Percentiles rank a stretch among this genome's conserved stretches.
phyloP scores from a whole-genome alignment of 176 grass and related monocot genomes.

The Ananas comosus region DNA sequence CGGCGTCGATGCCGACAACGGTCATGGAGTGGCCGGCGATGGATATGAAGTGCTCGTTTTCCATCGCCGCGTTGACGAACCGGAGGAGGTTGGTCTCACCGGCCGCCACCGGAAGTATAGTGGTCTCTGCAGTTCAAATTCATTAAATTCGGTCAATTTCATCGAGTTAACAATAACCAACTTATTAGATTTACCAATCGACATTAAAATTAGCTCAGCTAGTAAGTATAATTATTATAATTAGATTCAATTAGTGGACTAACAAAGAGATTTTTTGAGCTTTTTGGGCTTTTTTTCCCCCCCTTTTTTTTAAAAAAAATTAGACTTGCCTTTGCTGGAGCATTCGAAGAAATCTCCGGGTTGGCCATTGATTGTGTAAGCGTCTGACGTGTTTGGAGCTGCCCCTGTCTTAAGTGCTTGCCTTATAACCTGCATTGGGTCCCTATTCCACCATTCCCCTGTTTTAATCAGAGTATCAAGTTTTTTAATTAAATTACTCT shows the following conservation, averaged over 20 bases:
- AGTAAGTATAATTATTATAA: too few species aligned
- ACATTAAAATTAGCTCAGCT: too few species aligned
- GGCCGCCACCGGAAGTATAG: constrained; percentile 45
- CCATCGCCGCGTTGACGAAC: constrained; percentile 74
- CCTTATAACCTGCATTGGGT: constrained; percentile 59
- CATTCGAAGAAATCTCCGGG: constrained; percentile 66
- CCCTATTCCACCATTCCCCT: constrained; percentile 80
- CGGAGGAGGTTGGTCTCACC: constrained; percentile 68
- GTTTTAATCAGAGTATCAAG: constrained; percentile 7
- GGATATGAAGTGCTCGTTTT: constrained; percentile 68
- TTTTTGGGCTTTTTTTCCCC: too few species aligned
- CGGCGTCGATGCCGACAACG: constrained; percentile 72
- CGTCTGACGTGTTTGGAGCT: constrained; percentile 70
- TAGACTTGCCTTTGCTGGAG: constrained; percentile 50
- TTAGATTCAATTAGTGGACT: too few species aligned
- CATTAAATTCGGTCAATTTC: background rate
- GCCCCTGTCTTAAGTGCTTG: constrained; percentile 57
- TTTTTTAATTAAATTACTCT: constrained; percentile 2
- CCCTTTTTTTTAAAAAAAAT: too few species aligned
- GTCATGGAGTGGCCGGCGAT: constrained; percentile 82
- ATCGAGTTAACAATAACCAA: too few species aligned
- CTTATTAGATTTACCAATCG: too few species aligned
- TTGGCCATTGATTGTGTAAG: constrained; percentile 77
- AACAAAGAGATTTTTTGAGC: too few species aligned
- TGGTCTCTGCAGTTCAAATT: constrained; percentile 33